These are phyloP conservation scores for Phylloporus sp. DNA, from an alignment of 768 basidiomycete genomes.

Conservation along the genomic window DNA sequence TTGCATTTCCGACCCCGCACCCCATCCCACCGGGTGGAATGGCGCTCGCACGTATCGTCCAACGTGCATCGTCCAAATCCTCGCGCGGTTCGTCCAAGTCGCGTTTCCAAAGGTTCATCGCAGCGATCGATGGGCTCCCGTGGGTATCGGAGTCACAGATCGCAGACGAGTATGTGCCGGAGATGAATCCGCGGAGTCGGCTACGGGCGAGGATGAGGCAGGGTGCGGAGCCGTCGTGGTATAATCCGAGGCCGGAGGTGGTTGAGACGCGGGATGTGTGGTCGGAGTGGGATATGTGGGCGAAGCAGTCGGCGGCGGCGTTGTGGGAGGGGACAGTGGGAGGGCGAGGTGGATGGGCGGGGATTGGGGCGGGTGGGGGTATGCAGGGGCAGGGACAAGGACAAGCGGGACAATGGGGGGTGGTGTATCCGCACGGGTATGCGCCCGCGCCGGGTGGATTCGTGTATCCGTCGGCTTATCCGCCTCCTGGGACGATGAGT, in stretches of 20 bases:
- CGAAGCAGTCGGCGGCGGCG: conserved; percentile 18
- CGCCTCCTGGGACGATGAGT: conserved; percentile 1
- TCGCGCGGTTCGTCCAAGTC: conserved; percentile 26
- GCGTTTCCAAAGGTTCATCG: conserved; percentile 34
- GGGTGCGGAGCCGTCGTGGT: conserved; percentile 28
- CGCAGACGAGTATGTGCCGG: conserved; percentile 42
- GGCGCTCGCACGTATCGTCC: too few relatives aligned
- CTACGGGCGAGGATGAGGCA: conserved; percentile 7
- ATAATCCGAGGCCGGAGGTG: conserved; percentile 15
- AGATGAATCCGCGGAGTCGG: conserved; percentile 19
- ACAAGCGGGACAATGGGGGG: conserved; percentile 4
- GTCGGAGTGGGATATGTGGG: conserved; percentile 24
- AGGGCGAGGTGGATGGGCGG: background rate
- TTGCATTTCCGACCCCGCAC: too few relatives aligned
- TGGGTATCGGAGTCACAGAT: conserved; percentile 41
- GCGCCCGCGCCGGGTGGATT: conserved; percentile 12
- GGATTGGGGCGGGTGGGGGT: background rate
- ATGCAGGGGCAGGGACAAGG: background rate
- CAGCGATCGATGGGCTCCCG: conserved; percentile 36
- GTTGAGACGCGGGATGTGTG: conserved; percentile 3
- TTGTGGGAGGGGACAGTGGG: conserved; percentile 7
- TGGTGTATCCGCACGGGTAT: conserved; percentile 24
- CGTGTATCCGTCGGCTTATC: conserved; percentile 16
- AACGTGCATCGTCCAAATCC: conserved; percentile 4
- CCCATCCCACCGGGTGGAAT: background rate